A percentile compares a stretch with the other conserved stretches of the same genome.
phyloP scores from a whole-genome alignment of 208 protist species.

The Crithidia expoeki region DNA sequence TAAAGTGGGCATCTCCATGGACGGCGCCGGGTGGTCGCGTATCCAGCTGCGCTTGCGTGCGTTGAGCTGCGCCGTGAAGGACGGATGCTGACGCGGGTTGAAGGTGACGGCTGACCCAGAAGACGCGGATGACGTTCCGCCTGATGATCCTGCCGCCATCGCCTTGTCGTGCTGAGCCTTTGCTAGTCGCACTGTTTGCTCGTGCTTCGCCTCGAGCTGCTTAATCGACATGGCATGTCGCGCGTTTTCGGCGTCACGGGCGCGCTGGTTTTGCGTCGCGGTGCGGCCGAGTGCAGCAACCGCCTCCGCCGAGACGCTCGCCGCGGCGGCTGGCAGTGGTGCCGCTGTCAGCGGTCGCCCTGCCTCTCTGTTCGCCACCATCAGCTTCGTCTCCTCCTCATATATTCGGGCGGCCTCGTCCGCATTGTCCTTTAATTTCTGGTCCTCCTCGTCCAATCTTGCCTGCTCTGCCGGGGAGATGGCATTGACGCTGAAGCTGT shows the following conservation, averaged over 20 bases:
- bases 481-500: conserved; percentile 8
- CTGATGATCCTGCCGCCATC: conserved; percentile 7
- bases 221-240: conserved; percentile 40
- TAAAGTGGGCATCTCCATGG: conserved; percentile 38
- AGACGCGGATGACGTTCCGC: background rate
- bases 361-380: conserved; percentile 30
- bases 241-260: conserved; percentile 39
- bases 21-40: conserved; percentile 40
- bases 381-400: conserved; percentile 43
- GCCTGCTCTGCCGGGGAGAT: conserved; percentile 28
- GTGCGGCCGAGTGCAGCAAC: conserved; percentile 25
- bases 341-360: conserved; percentile 18
- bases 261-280: conserved; percentile 36
- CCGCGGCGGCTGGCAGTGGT: conserved; percentile 9
- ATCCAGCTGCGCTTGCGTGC: conserved; percentile 52
- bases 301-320: conserved; percentile 28
- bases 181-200: conserved; percentile 43
- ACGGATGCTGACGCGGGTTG: conserved; percentile 40
- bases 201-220: conserved; percentile 62
- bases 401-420: conserved; percentile 33
- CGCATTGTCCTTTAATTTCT: conserved; percentile 31
- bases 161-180: conserved; percentile 45
- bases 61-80: conserved; percentile 37
- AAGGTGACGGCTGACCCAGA: conserved; percentile 11
- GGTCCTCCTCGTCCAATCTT: conserved; percentile 41